These are phyloP conservation scores for Rhodotorula kratochvilovae DNA, from an alignment of 768 basidiomycete genomes.

Conservation along the genomic window DNA sequence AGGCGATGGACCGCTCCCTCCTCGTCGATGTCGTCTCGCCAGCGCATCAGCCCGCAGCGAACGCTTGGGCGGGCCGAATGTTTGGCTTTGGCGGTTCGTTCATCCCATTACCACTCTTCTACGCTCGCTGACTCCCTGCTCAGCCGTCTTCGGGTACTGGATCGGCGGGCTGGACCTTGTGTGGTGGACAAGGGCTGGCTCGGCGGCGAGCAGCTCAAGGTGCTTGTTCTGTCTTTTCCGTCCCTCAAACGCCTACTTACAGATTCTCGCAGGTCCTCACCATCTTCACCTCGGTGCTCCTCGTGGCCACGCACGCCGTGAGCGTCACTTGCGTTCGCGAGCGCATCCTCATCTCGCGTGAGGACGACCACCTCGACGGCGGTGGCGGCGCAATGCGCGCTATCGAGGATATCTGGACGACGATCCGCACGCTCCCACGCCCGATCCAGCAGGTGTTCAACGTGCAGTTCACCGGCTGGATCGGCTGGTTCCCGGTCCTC, in stretches of 20 bases:
- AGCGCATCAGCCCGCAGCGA: conserved; percentile 70
- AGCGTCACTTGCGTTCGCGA: conserved; percentile 59
- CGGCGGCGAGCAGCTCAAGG: conserved; percentile 73
- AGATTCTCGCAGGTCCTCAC: conserved; percentile 56
- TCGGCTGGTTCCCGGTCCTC: conserved; percentile 87
- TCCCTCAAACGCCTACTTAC: neutral
- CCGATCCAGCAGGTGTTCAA: conserved; percentile 68
- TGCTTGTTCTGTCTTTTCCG: conserved; percentile 40
- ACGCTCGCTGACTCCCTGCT: neutral
- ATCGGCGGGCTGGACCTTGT: conserved; percentile 54
- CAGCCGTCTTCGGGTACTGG: conserved; percentile 34
- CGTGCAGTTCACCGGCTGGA: conserved; percentile 70
- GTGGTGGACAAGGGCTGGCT: conserved; percentile 61
- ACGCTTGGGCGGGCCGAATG: conserved; percentile 96
- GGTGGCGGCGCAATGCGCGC: neutral
- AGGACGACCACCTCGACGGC: neutral
- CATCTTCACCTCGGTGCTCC: conserved; percentile 64
- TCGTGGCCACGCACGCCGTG: conserved; percentile 63
- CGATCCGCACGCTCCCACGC: conserved; percentile 63
- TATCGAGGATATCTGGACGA: conserved; percentile 58
- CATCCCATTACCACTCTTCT: too few species aligned
- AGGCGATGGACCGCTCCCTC: conserved; percentile 83
- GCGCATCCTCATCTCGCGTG: conserved; percentile 59
- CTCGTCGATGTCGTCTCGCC: conserved; percentile 79
- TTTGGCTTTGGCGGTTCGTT: conserved; percentile 64